These are phyloP conservation scores for Floccularia luteovirens DNA, from an alignment of 768 basidiomycete genomes.

Conservation along the genomic window DNA sequence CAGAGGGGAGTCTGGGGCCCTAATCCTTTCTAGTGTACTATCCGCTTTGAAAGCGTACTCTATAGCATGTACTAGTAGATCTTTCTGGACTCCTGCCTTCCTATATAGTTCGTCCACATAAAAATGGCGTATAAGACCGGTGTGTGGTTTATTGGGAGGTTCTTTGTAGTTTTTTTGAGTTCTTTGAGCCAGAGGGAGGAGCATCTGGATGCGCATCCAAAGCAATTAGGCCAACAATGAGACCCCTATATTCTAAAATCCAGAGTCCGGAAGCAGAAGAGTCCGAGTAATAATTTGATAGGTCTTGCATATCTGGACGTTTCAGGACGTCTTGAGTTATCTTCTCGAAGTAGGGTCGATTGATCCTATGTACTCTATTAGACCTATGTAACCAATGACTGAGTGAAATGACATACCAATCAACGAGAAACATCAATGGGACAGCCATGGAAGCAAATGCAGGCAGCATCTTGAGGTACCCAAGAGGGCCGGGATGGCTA, in stretches of 20 bases:
- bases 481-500: slow-evolving; percentile 28
- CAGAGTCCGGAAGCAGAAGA: slow-evolving; percentile 63
- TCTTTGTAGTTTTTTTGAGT: too few species aligned
- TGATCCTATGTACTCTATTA: slow-evolving; percentile 39
- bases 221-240: slow-evolving; percentile 62
- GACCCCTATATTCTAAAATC: slow-evolving; percentile 52
- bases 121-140: slow-evolving; percentile 70
- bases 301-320: slow-evolving; percentile 45
- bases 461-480: slow-evolving; percentile 55
- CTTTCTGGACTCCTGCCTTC: slow-evolving; percentile 47
- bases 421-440: slow-evolving; percentile 57
- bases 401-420: slow-evolving; percentile 45
- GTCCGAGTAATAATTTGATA: slow-evolving; percentile 47
- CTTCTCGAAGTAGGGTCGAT: slow-evolving; percentile 62
- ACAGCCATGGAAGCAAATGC: slow-evolving; percentile 57
- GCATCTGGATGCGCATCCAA: slow-evolving; percentile 46
- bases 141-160: slow-evolving; percentile 21
- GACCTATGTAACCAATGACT: neutral
- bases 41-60: slow-evolving; percentile 45
- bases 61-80: slow-evolving; percentile 56
- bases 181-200: neutral
- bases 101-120: slow-evolving; percentile 64
- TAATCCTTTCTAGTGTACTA: slow-evolving; percentile 34
- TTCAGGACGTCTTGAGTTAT: slow-evolving; percentile 42
- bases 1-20: slow-evolving; percentile 40